A percentile compares a stretch with the other conserved stretches of the same genome.
These are phyloP conservation scores for Atkinsonella hypoxylon DNA, from an alignment of 2,329 filamentous ascomycete genomes.

Conservation along the genomic window DNA sequence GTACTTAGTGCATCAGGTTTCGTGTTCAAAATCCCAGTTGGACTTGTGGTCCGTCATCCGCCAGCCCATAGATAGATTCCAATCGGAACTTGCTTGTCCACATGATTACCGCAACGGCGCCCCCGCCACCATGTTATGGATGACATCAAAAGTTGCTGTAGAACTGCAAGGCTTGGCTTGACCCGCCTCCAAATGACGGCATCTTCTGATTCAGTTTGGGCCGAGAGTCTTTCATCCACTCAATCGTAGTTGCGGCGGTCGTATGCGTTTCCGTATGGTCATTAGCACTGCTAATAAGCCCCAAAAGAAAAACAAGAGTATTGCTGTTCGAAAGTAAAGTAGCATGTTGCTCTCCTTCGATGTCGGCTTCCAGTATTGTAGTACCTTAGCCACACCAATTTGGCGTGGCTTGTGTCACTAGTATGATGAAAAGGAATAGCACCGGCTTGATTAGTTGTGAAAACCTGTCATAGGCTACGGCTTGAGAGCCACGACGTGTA, in stretches of 20 bases:
- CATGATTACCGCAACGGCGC: not conserved
- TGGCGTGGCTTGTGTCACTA: conserved; percentile 2
- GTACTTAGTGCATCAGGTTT: not conserved
- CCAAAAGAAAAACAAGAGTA: not conserved
- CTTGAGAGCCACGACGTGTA: not conserved
- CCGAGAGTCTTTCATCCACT: not conserved
- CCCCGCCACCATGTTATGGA: not conserved
- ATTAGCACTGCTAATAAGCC: too few species aligned
- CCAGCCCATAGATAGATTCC: not conserved
- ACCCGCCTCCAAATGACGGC: not conserved
- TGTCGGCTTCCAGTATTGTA: not conserved
- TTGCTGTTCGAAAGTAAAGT: too few species aligned
- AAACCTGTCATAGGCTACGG: not conserved
- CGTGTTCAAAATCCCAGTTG: not conserved
- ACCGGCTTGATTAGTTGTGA: not conserved
- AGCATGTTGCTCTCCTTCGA: not conserved
- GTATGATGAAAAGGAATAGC: not conserved
- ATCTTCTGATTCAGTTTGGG: not conserved
- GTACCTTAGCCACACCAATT: not conserved
- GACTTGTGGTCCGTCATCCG: not conserved
- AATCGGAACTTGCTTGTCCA: not conserved
- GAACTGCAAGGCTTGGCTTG: not conserved
- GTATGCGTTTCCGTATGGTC: too few species aligned
- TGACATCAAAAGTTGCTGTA: not conserved
- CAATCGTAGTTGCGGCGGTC: not conserved